Percentiles rank a stretch among this genome's conserved stretches.
phyloP scores from a whole-genome alignment of 345 rosid species.

The Salix exigua region DNA sequence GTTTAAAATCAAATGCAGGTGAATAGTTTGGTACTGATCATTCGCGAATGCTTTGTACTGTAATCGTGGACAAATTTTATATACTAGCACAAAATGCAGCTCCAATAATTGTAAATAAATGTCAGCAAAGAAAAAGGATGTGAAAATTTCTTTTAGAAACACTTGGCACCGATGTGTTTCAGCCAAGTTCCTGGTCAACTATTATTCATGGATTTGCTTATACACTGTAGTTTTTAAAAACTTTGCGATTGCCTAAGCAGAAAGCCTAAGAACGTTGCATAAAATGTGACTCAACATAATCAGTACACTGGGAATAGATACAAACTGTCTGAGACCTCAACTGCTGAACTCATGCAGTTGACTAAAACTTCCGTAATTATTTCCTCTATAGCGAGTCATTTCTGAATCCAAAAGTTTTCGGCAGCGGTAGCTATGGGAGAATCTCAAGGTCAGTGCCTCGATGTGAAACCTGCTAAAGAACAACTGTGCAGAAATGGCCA shows the following conservation, averaged over 20 bases:
- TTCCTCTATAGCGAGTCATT: conserved; percentile 18
- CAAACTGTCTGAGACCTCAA: conserved; percentile 24
- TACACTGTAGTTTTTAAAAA: conserved; percentile 23
- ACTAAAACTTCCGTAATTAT: conserved; percentile 12
- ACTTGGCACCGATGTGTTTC: conserved; percentile 21
- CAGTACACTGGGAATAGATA: conserved; percentile 19
- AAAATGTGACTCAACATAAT: conserved; percentile 11
- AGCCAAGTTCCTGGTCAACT: conserved; percentile 29
- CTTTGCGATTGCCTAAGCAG: conserved; percentile 18
- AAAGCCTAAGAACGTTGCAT: conserved; percentile 30
- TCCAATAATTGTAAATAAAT: not conserved
- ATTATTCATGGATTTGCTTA: conserved; percentile 34
- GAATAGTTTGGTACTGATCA: too few relatives aligned
- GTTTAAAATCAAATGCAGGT: not conserved
- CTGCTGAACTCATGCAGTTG: conserved; percentile 9
- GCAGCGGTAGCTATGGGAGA: conserved; percentile 1
- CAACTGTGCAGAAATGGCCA: conserved; percentile 6
- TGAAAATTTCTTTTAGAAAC: conserved; percentile 16
- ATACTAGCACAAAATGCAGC: not conserved
- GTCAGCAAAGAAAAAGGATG: not conserved
- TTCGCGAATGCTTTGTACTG: too few relatives aligned
- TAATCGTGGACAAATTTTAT: not conserved
- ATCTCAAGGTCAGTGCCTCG: conserved; percentile 12
- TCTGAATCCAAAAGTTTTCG: conserved; percentile 4
- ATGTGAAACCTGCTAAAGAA: conserved; percentile 1